These are phyloP conservation scores for Penicillium sp. DNA, from an alignment of 2,329 filamentous ascomycete species.

Conservation along the genomic window DNA sequence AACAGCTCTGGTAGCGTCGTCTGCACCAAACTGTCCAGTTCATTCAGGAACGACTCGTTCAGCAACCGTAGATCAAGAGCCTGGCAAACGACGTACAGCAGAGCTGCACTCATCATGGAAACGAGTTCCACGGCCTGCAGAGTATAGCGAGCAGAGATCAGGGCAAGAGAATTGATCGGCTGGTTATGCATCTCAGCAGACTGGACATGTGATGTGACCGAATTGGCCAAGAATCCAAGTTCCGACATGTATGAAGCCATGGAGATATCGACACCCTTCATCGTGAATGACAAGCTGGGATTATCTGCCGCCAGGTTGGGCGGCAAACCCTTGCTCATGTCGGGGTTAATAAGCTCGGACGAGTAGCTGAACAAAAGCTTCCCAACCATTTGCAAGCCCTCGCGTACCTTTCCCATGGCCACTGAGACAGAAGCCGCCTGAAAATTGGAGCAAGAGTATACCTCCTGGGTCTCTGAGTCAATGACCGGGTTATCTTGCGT, in stretches of 20 bases:
- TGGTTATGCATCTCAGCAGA: constrained; percentile 68
- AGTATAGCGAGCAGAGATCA: constrained; percentile 59
- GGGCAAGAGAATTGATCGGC: constrained; percentile 62
- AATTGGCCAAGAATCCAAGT: constrained; percentile 60
- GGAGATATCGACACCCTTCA: constrained; percentile 66
- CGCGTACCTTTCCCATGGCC: constrained; percentile 61
- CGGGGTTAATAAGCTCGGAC: constrained; percentile 61
- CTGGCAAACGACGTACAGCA: constrained; percentile 58
- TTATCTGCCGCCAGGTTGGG: constrained; percentile 60
- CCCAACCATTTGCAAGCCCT: constrained; percentile 54
- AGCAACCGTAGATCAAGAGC: constrained; percentile 52
- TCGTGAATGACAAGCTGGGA: constrained; percentile 44
- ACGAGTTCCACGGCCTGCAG: constrained; percentile 57
- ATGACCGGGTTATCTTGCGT: constrained; percentile 67
- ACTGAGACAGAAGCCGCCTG: constrained; percentile 63
- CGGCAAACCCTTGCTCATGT: constrained; percentile 59
- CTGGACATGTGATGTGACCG: constrained; percentile 62
- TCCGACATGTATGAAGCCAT: constrained; percentile 65
- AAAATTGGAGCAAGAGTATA: constrained; percentile 67
- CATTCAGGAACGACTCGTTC: constrained; percentile 16
- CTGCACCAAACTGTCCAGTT: neutral
- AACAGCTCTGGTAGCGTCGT: neutral
- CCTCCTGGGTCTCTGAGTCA: constrained; percentile 39
- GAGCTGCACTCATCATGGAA: constrained; percentile 54
- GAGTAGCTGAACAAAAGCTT: constrained; percentile 64